Base-by-base conservation (phyloP, 2,329 filamentous ascomycete species). In the Nothomitra cinnamomea region DNA sequence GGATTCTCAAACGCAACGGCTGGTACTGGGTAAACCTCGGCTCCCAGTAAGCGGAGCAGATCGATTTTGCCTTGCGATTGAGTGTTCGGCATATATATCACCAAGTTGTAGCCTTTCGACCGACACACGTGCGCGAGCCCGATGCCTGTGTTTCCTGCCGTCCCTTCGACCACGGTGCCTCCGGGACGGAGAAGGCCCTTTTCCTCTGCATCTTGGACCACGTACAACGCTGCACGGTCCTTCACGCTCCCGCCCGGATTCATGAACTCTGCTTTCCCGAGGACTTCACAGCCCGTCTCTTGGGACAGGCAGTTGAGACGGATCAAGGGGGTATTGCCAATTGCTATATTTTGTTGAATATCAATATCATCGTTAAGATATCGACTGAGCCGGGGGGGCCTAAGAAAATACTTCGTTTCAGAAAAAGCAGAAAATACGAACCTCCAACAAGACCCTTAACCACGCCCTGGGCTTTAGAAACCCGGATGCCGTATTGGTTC, bases 51-150 rank as follows among this genome's bases (percentile, higher is more conserved):
- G 7, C 90, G 78, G 58, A 98, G 74, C 53, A 98, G 77, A 67
- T 96, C 92, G 65, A 98, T 86, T 75, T 98, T 98, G 66, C 89
- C 92, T 71, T 95, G 90, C 19, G 89, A 94, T 72, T 96, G 92
- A 50, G 90, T 96, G 74, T 98, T 85, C 62, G 92, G 92, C 92
- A 98, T 96, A 79, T 96, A 98, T 66, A 98, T 98, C 65, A 96
- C 89, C 51, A 95, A 81, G 66, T 84, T 84, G 76, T 98, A 96
- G 41, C 90, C 92, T 62, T 83, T 84, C 38, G 83, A 86, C 56
- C 90, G 80, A 72, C 92, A 96, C 54, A 98, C 92, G 70, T 96
- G 92, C 19, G 92, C 92, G 43, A 98, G 83, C 1, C 92, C 92
- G 67, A 98, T 98, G 59, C 92, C 92, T 28, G 92, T 98, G 74